Conservation (phyloP, 306 rosid species). For the Crotalaria pallida region DNA sequence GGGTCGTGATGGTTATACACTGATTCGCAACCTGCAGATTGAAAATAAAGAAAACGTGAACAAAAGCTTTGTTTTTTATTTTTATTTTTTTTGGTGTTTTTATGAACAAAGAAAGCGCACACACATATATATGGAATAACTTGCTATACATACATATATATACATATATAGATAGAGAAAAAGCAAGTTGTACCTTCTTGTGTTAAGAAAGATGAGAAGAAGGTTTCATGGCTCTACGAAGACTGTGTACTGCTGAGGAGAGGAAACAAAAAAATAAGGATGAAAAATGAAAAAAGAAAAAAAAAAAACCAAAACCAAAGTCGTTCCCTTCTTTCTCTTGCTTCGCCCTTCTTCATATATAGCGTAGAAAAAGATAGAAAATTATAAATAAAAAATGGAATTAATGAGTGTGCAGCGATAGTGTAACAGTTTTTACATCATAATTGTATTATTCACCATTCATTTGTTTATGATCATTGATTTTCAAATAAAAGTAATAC, state of each 20-base stretch:
- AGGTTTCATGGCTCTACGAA: constrained; percentile 55
- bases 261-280: too few species aligned
- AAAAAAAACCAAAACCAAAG: constrained; percentile 18
- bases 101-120: not conserved
- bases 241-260: constrained; percentile 27
- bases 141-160: not conserved
- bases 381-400: too few species aligned
- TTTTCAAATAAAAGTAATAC: too few species aligned
- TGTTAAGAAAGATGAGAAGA: constrained; percentile 32
- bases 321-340: constrained; percentile 24
- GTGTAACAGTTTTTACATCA: too few species aligned
- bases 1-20: constrained; percentile 47
- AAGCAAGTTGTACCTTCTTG: constrained; percentile 30
- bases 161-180: constrained; percentile 1
- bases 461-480: too few species aligned
- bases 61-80: not conserved
- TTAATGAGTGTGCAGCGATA: too few species aligned
- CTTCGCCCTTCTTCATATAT: too few species aligned
- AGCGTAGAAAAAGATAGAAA: too few species aligned
- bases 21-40: constrained; percentile 50
- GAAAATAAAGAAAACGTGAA: constrained; percentile 52
- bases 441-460: too few species aligned
- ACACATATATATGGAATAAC: not conserved
- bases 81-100: too few species aligned
- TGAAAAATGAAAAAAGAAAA: too few species aligned